Evolutionary conservation across 2,329 filamentous ascomycete species (phyloP).

Genomic region (Sclerotinia borealis): DNA sequence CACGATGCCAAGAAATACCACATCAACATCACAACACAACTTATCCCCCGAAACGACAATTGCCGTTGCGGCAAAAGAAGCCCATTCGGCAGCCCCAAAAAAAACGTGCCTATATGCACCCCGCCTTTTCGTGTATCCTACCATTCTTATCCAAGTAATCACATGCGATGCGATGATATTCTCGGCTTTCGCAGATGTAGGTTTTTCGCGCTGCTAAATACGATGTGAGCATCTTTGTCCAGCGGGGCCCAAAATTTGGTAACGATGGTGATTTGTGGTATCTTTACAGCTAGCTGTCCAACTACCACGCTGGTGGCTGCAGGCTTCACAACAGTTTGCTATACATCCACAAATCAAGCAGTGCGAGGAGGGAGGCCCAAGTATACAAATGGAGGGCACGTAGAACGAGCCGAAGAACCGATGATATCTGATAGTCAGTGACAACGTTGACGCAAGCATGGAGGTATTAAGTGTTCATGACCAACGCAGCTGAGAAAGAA

Average conservation of each 20-base stretch:
- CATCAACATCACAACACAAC: too few relatives aligned
- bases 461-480: background rate
- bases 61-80: too few relatives aligned
- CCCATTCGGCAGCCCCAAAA: background rate
- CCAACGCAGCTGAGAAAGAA: background rate
- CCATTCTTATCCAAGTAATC: background rate
- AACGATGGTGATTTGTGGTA: background rate
- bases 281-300: background rate
- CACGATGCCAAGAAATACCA: background rate
- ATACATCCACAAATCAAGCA: background rate
- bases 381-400: background rate
- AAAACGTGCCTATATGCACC: background rate
- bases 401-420: background rate
- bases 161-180: constrained; percentile 3
- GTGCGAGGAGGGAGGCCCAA: background rate
- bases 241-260: background rate
- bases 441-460: background rate
- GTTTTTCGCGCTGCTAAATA: background rate
- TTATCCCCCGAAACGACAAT: background rate
- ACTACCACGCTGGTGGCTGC: background rate
- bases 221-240: background rate
- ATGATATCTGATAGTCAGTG: background rate
- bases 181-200: background rate
- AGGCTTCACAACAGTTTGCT: background rate
- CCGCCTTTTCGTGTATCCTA: background rate